Evolutionary conservation across 179 eudicot species (phyloP).

Genomic region (Amaranthus tricolor): DNA sequence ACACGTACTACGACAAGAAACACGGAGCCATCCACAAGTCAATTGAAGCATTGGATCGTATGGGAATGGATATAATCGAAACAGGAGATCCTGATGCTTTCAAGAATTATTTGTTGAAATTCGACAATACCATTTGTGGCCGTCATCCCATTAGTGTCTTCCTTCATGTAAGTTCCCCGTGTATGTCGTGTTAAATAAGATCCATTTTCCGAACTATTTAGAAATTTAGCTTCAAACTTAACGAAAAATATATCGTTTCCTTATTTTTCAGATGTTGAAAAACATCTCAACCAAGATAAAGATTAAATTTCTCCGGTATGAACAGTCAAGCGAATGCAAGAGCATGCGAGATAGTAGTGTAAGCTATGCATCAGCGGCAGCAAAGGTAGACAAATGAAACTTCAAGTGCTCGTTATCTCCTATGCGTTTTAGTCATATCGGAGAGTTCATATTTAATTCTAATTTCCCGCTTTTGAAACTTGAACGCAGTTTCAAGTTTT

Average conservation of each 20-base stretch:
- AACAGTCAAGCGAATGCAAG: constrained; percentile 96
- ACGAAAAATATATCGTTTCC: neutral
- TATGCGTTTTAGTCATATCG: neutral
- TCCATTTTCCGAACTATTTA: neutral
- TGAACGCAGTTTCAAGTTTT: constrained; percentile 15
- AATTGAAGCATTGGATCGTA: constrained; percentile 81
- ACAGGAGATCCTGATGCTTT: constrained; percentile 91
- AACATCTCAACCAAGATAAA: constrained; percentile 67
- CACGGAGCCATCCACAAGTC: constrained; percentile 90
- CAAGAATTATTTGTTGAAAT: constrained; percentile 70
- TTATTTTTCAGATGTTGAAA: constrained; percentile 65
- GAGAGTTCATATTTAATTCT: neutral
- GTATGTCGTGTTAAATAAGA: neutral
- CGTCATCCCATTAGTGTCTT: constrained; percentile 95
- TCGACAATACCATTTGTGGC: constrained; percentile 94
- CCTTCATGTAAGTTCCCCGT: constrained; percentile 67
- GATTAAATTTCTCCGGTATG: constrained; percentile 77
- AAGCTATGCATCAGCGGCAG: constrained; percentile 95
- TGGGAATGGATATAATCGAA: constrained; percentile 94
- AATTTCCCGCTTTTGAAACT: neutral
- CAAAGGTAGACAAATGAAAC: constrained; percentile 37
- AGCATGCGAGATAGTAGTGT: constrained; percentile 91
- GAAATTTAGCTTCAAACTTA: neutral
- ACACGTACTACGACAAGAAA: constrained; percentile 66
- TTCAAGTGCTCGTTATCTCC: constrained; percentile 6